Percentiles rank a stretch among this genome's conserved stretches.
These are phyloP conservation scores for Floccularia luteovirens DNA, from an alignment of 768 basidiomycete genomes.

Conservation along the genomic window DNA sequence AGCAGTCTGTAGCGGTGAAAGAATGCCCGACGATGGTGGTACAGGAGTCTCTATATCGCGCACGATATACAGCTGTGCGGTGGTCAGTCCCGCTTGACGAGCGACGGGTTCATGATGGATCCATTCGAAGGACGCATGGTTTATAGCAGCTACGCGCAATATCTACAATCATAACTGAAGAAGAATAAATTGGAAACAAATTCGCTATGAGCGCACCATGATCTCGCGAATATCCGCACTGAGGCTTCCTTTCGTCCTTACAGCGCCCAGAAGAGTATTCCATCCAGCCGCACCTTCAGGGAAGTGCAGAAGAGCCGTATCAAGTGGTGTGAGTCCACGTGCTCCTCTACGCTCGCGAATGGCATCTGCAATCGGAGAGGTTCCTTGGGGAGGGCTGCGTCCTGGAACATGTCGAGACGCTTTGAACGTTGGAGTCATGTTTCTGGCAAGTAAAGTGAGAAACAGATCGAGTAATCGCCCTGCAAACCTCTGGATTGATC, in stretches of 20 bases:
- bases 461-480: too few species aligned
- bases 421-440: neutral
- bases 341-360: slow-evolving; percentile 41
- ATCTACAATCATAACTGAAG: slow-evolving; percentile 22
- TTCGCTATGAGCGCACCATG: slow-evolving; percentile 26
- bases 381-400: slow-evolving; percentile 32
- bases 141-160: slow-evolving; percentile 41
- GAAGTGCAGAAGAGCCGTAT: slow-evolving; percentile 40
- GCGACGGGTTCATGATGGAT: slow-evolving; percentile 49
- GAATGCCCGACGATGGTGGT: slow-evolving; percentile 27
- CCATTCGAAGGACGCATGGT: slow-evolving; percentile 47
- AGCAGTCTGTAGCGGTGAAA: slow-evolving; percentile 40
- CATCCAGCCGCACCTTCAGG: slow-evolving; percentile 42
- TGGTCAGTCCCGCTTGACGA: slow-evolving; percentile 39
- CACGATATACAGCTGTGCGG: slow-evolving; percentile 45
- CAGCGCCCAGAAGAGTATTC: slow-evolving; percentile 40
- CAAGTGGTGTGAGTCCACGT: slow-evolving; percentile 41
- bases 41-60: slow-evolving; percentile 38
- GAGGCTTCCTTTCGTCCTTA: slow-evolving; percentile 38
- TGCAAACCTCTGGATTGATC: too few species aligned
- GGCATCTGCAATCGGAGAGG: slow-evolving; percentile 35
- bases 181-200: neutral
- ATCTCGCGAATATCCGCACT: slow-evolving; percentile 42
- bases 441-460: too few species aligned
- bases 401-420: slow-evolving; percentile 36